Percentiles rank a stretch among this genome's conserved stretches.
Conservation (phyloP, 371 early-diverging fungal genomes). For the Parasitella parasitica region DNA sequence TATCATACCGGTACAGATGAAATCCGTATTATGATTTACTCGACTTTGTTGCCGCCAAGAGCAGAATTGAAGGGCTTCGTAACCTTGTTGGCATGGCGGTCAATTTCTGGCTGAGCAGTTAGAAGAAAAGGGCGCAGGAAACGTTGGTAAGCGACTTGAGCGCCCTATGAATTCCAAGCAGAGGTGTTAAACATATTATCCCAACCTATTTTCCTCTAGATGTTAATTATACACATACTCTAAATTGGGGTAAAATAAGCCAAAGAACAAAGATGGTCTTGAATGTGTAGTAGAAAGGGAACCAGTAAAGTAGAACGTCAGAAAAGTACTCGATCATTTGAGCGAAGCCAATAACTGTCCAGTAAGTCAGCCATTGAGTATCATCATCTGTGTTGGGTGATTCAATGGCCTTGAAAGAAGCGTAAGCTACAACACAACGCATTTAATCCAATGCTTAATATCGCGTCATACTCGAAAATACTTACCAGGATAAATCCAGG, state of each 20-base stretch:
- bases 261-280: slow-evolving; percentile 73
- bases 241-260: slow-evolving; percentile 65
- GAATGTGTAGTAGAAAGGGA: slow-evolving; percentile 77
- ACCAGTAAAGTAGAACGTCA: slow-evolving; percentile 66
- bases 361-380: slow-evolving; percentile 75
- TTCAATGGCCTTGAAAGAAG: slow-evolving; percentile 73
- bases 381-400: slow-evolving; percentile 57
- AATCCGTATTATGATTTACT: background rate
- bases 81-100: background rate
- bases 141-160: slow-evolving; percentile 20
- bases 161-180: slow-evolving; percentile 21
- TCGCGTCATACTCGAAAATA: background rate
- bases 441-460: background rate
- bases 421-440: slow-evolving; percentile 21
- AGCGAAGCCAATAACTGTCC: slow-evolving; percentile 62
- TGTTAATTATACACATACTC: slow-evolving; percentile 28
- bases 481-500: slow-evolving; percentile 84
- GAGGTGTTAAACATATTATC: background rate
- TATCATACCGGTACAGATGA: background rate
- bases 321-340: slow-evolving; percentile 71
- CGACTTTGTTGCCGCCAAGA: background rate
- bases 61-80: background rate
- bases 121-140: slow-evolving; percentile 25
- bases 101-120: slow-evolving; percentile 5
- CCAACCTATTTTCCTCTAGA: background rate